Base-by-base conservation (phyloP, 2,329 filamentous ascomycete genomes). In the Trichoderma semiorbis region DNA sequence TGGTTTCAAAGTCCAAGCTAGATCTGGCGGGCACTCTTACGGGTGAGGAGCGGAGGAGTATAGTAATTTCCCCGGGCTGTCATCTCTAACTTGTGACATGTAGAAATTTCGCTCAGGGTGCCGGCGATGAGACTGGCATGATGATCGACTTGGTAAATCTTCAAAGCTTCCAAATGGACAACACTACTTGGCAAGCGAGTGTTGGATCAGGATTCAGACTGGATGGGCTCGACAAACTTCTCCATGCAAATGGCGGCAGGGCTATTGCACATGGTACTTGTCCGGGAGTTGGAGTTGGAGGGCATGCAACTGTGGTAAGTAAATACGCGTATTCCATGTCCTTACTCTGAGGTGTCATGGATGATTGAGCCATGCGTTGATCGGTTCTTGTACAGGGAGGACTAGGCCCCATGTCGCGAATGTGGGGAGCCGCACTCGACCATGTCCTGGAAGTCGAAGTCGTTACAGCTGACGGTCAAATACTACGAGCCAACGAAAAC, bases 21-120 rank as follows among this genome's bases (percentile, higher is more conserved):
- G 85, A 74, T 89, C 88, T 2, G 90, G 90, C 5, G 90, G 90
- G 0, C 90, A 92, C 75, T 91, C 88, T 0, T 92, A 90, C 74
- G 89, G 83, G 86, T 87, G 78, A 75, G 84, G 73, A n/a, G 58
- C 16, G 28, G 18, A 21, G 50, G 50, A 7, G 47, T 24, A 21
- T 6, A 21, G n/a, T 50, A 50, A 53, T 7, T n/a, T 14, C 24
- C 30, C 57, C 53, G 74, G 2, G 73, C 3, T 14, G 1, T 28
- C 50, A 4, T 64, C 7, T 60, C 50, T 70, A 43, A 63, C 21
- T 24, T 47, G 18, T 11, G 12, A 34, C 39, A 14, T 8, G 21
- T 66, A 83, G 81, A 18, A 83, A 83, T 72, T 80, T 78, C 66
- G 82, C 85, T 11, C 74, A 87, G 0, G 87, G 87, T 1, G 87